Evolutionary conservation across 805 yeast genomes (phyloP), one percentile per base, ranked within the genome.

Genomic region (Kregervanrija delftensis): DNA sequence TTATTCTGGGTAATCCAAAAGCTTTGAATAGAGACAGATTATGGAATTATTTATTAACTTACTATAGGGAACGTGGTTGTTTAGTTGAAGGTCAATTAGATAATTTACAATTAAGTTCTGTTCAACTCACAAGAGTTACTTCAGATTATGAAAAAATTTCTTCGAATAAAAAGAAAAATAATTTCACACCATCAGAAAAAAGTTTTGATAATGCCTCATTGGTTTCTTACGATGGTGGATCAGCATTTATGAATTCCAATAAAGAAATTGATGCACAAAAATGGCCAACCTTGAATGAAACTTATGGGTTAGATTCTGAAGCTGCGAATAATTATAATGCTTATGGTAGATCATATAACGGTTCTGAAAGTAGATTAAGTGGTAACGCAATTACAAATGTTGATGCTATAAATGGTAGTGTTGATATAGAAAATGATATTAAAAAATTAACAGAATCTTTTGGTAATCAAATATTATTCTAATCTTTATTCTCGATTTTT

Each of bases 81-180:
- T 68, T 90, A 31, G 97, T 90, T 28, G 96, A 90, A 61, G 97
- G 97, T 10, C 79, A 87, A 1, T 69, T 90, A 52, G 91, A 84
- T 47, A 85, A 80, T 53, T 71, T 90, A 50, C 93, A 83, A 59
- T 65, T 84, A 41, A 81, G 89, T 48, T 70, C 82, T 46, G 80
- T 84, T 16, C 83, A 77, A 50, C 68, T 71, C 48, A 37, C 59
- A 3, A 45, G 61, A 35, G 40, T 49, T 11, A 37, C 33, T 33
- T 47, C 39, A 12, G 46, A 15, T 31, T 45, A 48, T 32, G 46
- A 43, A 32, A 43, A 38, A 15, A 17, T 35, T 15, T 41, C 44
- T 2, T 37, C 37, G 22, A 12, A 22, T 13, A 35, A 36, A 12
- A 15, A 9, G n/a, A 36, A 9, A 13, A 17, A 13, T 22, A 16